Evolutionary conservation across 2,329 filamentous ascomycete genomes (phyloP), one percentile per base, ranked within the genome.

Genomic region (Xylaria sp.): DNA sequence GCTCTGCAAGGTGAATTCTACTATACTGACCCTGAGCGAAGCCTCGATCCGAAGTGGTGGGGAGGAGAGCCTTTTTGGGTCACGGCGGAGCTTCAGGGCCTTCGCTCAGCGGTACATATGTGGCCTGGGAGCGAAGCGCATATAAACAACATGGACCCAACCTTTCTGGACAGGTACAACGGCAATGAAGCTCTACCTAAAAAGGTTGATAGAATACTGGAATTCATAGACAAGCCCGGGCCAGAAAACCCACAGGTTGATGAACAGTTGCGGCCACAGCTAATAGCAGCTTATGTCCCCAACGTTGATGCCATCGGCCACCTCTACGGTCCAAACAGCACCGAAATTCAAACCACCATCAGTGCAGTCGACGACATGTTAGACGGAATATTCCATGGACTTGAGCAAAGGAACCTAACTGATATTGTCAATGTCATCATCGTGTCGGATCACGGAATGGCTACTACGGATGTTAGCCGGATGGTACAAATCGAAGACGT

Each of bases 401-500:
- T 99, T 0, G 88, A 94, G 69, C 82, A 87, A 56, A 90, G 96
- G 58, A 97, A 98, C 77, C 82, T 99, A 59, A 97, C 94, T 0
- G 79, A 91, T 23, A 92, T 99, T 68, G 93, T 98, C 77, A 99
- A 99, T 73, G 87, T 99, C 7, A 90, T 99, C 40, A 87, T 99
- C n/a, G 95, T 99, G 2, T 97, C 94, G 0, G 96, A 99, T 78
- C 96, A 99, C 78, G 96, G 96, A 59, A 99, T 99, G 96, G 96
- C 96, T 1, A 97, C 94, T 0, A 98, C 96, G 0, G 92, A 94
- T 68, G 88, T 87, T 0, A 85, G 89, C 20, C 88, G 96, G 11
- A 83, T 98, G 54, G 87, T 98, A 31, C 96, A 98, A 80, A 84
- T 98, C 2, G 96, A 99, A 71, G 93, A 97, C 76, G 81, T 98